Conservation (phyloP, 768 basidiomycete species). For the Mycena vulgaris region DNA sequence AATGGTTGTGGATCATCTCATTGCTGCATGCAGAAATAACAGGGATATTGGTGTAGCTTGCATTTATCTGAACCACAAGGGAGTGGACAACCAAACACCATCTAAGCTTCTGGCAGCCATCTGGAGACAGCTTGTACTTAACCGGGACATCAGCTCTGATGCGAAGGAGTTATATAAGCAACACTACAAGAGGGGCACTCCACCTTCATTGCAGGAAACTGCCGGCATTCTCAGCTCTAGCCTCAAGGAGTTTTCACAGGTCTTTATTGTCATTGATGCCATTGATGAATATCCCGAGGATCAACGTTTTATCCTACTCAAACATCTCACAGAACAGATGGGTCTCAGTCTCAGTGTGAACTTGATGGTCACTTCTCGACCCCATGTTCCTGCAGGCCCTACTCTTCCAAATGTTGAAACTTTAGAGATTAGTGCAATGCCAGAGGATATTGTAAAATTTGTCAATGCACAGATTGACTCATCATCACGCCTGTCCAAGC, state of each 20-base stretch:
- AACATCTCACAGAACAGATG: not conserved
- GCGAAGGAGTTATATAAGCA: not conserved
- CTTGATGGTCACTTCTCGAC: not conserved
- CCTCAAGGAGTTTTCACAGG: slow-evolving; percentile 2
- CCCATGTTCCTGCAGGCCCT: not conserved
- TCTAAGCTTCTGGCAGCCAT: too few relatives aligned
- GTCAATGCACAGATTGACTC: not conserved
- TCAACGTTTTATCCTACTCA: not conserved
- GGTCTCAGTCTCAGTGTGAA: slow-evolving; percentile 2
- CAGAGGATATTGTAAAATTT: not conserved
- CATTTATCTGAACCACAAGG: too few relatives aligned
- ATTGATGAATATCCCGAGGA: slow-evolving; percentile 1
- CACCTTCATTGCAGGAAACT: not conserved
- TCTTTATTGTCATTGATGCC: slow-evolving; percentile 4
- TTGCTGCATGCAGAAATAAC: not conserved
- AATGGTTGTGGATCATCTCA: slow-evolving; percentile 13
- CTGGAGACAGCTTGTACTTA: not conserved
- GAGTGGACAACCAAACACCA: too few relatives aligned
- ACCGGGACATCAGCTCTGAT: not conserved
- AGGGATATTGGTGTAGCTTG: slow-evolving; percentile 1
- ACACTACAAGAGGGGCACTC: not conserved
- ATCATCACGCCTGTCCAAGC: not conserved
- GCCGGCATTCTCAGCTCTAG: not conserved
- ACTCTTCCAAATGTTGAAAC: not conserved
- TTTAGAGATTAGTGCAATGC: not conserved